Evolutionary conservation across 139 green algal species (phyloP).

Genomic region (Closterium sp.): DNA sequence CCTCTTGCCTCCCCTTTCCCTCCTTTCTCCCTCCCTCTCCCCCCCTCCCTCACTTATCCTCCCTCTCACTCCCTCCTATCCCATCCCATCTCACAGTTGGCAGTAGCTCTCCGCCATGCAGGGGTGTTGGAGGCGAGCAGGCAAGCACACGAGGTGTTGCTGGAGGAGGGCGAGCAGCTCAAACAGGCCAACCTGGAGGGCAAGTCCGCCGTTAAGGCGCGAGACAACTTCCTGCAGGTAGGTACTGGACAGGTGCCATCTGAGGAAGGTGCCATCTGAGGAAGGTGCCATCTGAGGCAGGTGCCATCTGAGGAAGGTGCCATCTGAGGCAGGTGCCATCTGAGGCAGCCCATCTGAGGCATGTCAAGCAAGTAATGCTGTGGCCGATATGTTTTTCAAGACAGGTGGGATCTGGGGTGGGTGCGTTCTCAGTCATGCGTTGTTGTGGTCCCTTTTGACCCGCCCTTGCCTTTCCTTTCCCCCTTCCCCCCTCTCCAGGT

Average conservation of each 20-base stretch:
- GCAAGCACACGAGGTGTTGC: neutral
- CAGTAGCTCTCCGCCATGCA: conserved; percentile 23
- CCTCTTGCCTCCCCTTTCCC: too few relatives aligned
- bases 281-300: neutral
- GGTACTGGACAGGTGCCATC: neutral
- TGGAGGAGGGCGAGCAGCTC: conserved; percentile 12
- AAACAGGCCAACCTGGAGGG: conserved; percentile 6
- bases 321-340: too few relatives aligned
- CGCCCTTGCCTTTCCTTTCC: too few relatives aligned
- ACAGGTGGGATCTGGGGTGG: too few relatives aligned
- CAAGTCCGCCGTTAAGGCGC: conserved; percentile 30
- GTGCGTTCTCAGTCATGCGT: too few relatives aligned
- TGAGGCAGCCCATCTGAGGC: too few relatives aligned
- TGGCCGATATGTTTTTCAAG: too few relatives aligned
- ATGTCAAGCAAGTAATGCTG: too few relatives aligned
- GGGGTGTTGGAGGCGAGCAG: conserved; percentile 27
- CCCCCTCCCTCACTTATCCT: neutral
- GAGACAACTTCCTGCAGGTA: conserved; percentile 43
- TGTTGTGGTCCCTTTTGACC: too few relatives aligned
- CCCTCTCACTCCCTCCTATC: neutral
- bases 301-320: neutral
- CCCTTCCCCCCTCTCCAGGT: neutral
- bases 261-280: neutral
- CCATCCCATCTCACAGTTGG: neutral
- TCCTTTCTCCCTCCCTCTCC: neutral